Evolutionary conservation across 2,329 filamentous ascomycete species (phyloP), one percentile per base, ranked within the genome.

Genomic region (Penicillium psychrosexuale): DNA sequence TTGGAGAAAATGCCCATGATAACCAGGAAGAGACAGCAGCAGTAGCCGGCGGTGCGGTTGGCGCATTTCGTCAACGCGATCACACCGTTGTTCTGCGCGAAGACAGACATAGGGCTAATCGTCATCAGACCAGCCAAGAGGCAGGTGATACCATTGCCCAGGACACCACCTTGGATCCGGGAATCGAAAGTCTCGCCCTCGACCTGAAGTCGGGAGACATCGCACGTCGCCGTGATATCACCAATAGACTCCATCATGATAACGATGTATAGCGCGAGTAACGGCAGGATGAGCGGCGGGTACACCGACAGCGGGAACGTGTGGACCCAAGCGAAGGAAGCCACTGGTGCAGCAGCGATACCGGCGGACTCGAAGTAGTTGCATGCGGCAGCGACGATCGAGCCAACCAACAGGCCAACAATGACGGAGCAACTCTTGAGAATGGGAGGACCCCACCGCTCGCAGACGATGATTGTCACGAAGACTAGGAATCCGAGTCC

Each of bases 1-100:
- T 89, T 89, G 51, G 84, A 82, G 66, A 89, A 88, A 47, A 89
- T 77, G 7, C 86, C 86, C 83, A 88, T 88, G 55, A 89, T 66
- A 31, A 89, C 72, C 19, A 89, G 76, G 76, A 86, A 88, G 61
- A 83, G 81, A 64, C 84, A 85, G 64, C 81, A 83, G 56, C 80
- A 84, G 72, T 86, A 88, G 0, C 86, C 86, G 3, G 86, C 86
- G 46, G 84, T 84, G 49, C 86, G 80, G 66, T 86, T 88, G 1
- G 86, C 86, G 62, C 86, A 89, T 27, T 84, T 80, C 0, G 86
- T 89, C 39, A 89, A 72, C 0, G 84, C 82, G 54, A 88, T 88
- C 55, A 87, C 85, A 59, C 84, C 85, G 67, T 88, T 88, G 73
- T 88, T 88, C 63, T 86, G 84, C 0, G 85, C 85, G 61, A 88